Base-by-base conservation (phyloP, 1,284 basidiomycete genomes). In the Kalmanozyma brasiliensis region DNA sequence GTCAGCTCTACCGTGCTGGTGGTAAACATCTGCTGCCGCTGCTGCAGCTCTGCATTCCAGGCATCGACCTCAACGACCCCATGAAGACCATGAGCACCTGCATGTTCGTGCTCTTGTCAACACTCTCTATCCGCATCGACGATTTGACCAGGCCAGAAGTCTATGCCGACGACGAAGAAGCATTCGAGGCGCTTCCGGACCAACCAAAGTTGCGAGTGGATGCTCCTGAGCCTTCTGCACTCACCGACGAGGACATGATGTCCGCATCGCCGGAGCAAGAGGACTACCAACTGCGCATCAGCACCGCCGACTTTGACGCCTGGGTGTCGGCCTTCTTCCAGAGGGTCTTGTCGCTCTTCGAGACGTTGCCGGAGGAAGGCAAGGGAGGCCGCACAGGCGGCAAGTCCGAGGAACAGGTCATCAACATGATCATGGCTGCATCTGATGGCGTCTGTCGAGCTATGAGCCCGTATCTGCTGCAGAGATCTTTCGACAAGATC, bases 11-110 rank as follows among this genome's bases (percentile, higher is more conserved):
- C 76, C 85, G 90, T 8, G 89, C 90, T 3, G 95, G 94, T 1
- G 91, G 93, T 82, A 94, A 92, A 80, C 90, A 93, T 79, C 85
- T 98, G 30, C 85, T 94, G 2, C 92, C 94, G 19, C 86, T 98
- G 19, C 86, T 98, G 53, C 93, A 96, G 73, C 84, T 97, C 32
- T 92, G 91, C 66, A 85, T 98, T 36, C 94, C 95, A 14, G 93
- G 93, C 6, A 92, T 96, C 64, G 93, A 95, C 83, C 82, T 95
- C 87, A 98, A 97, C 82, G 94, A 98, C 71, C 92, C 94, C 0
- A 86, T 87, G 69, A 98, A 98, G 86, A 97, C 94, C 2, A 85
- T 93, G 66, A 69, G 63, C 65, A 87, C 91, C 0, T 88, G 90
- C 8, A 88, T 89, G 84, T 91, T 93, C 76, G 90, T 96, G 58